Evolutionary conservation across 2,329 filamentous ascomycete species (phyloP).

Genomic region (Sporothrix protearum): DNA sequence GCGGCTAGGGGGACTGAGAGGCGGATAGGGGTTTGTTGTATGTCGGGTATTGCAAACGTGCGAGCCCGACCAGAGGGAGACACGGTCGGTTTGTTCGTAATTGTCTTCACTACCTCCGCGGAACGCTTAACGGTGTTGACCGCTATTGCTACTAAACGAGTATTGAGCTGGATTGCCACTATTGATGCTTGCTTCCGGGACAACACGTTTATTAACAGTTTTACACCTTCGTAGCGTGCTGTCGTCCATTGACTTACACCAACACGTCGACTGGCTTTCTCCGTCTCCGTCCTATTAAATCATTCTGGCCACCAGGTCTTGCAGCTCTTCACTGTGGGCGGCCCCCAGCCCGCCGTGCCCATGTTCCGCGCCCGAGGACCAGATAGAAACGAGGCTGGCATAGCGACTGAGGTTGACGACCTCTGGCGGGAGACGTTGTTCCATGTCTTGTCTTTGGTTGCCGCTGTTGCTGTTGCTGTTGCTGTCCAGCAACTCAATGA

Average conservation of each 20-base stretch:
- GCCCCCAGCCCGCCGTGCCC: not conserved
- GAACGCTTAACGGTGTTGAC: too few relatives aligned
- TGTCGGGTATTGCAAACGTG: too few relatives aligned
- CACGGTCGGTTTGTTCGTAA: too few relatives aligned
- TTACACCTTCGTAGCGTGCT: not conserved
- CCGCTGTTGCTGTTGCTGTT: not conserved
- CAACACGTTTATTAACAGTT: not conserved
- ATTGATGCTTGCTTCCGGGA: too few relatives aligned
- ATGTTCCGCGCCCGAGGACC: slow-evolving; percentile 19
- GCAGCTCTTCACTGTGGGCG: slow-evolving; percentile 17
- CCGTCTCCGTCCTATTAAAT: not conserved
- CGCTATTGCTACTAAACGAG: too few relatives aligned
- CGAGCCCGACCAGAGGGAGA: too few relatives aligned
- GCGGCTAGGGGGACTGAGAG: too few relatives aligned
- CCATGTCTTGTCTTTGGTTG: not conserved
- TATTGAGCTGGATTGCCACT: too few relatives aligned
- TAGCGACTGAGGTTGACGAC: slow-evolving; percentile 27
- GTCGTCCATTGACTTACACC: not conserved
- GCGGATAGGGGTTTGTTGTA: too few relatives aligned
- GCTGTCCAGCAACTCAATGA: slow-evolving; percentile 26
- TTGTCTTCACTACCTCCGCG: too few relatives aligned
- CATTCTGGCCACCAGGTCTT: slow-evolving; percentile 22
- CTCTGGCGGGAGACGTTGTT: slow-evolving; percentile 25
- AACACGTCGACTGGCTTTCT: not conserved
- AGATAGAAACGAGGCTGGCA: slow-evolving; percentile 30